A percentile compares a stretch with the other conserved stretches of the same genome.
phyloP scores from a whole-genome alignment of 78 protist genomes.

The Protostelium mycophagum region DNA sequence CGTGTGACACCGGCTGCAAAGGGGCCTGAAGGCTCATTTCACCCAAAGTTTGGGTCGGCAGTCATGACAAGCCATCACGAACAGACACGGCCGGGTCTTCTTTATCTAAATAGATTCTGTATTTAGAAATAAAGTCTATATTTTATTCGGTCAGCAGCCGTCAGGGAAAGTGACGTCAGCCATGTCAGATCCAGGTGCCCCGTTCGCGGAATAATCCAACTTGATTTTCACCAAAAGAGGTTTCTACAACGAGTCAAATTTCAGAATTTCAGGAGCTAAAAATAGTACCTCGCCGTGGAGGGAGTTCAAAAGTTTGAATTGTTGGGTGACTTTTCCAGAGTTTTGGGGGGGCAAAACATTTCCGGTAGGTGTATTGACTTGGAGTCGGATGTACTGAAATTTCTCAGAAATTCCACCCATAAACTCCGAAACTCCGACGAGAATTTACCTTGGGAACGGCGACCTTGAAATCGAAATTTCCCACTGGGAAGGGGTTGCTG shows the following conservation, averaged over 20 bases:
- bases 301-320: slow-evolving; percentile 23
- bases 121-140: too few relatives aligned
- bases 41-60: too few relatives aligned
- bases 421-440: not conserved
- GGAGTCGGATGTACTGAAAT: slow-evolving; percentile 36
- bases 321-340: slow-evolving; percentile 34
- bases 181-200: not conserved
- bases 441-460: slow-evolving; percentile 74
- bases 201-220: not conserved
- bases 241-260: not conserved
- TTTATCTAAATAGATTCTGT: too few relatives aligned
- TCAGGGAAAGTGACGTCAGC: not conserved
- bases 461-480: slow-evolving; percentile 58
- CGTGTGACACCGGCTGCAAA: too few relatives aligned
- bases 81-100: too few relatives aligned
- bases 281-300: slow-evolving; percentile 20
- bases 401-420: not conserved
- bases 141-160: not conserved
- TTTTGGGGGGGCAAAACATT: slow-evolving; percentile 31
- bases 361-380: slow-evolving; percentile 40
- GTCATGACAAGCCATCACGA: too few relatives aligned
- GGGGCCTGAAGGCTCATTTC: too few relatives aligned
- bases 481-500: slow-evolving; percentile 30
- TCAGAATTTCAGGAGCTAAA: not conserved
- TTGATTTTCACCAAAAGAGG: not conserved